A percentile compares a stretch with the other conserved stretches of the same genome.
phyloP scores from a whole-genome alignment of 2,329 filamentous ascomycete species.

The Aspergillus calidoustus region DNA sequence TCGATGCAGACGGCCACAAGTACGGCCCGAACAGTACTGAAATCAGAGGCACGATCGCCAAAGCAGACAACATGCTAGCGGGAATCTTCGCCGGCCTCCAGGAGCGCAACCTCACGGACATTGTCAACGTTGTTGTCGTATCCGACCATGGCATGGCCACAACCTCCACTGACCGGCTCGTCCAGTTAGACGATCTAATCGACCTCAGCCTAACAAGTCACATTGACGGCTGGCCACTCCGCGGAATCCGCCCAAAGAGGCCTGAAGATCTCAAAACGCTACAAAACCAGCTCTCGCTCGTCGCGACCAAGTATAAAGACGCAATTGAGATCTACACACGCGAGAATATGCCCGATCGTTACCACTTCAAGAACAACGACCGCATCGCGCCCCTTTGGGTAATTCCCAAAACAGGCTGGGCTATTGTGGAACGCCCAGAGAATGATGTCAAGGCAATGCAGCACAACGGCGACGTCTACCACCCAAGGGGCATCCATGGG shows the following conservation, averaged over 20 bases:
- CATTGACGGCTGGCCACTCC: constrained; percentile 91
- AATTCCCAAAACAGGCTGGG: constrained; percentile 89
- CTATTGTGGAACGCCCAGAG: constrained; percentile 79
- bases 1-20: constrained; percentile 83
- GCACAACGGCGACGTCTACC: constrained; percentile 69
- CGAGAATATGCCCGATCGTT: constrained; percentile 86
- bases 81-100: constrained; percentile 76
- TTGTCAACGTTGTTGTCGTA: constrained; percentile 95
- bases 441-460: constrained; percentile 74
- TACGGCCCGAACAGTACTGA: constrained; percentile 96
- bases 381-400: constrained; percentile 96
- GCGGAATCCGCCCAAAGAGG: constrained; percentile 81
- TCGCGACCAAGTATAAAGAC: constrained; percentile 60
- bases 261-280: constrained; percentile 67
- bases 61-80: constrained; percentile 84
- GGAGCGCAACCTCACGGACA: constrained; percentile 78
- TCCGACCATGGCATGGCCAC: constrained; percentile 99
- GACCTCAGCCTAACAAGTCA: constrained; percentile 78
- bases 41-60: constrained; percentile 74
- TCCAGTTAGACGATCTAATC: constrained; percentile 89
- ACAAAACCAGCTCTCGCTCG: constrained; percentile 62
- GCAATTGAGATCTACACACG: constrained; percentile 86
- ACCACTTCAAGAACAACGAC: constrained; percentile 85
- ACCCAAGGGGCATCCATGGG: constrained; percentile 84
- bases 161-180: constrained; percentile 75